Conservation (phyloP, 2,329 filamentous ascomycete species). For the Sporothrix dimorphospora region DNA sequence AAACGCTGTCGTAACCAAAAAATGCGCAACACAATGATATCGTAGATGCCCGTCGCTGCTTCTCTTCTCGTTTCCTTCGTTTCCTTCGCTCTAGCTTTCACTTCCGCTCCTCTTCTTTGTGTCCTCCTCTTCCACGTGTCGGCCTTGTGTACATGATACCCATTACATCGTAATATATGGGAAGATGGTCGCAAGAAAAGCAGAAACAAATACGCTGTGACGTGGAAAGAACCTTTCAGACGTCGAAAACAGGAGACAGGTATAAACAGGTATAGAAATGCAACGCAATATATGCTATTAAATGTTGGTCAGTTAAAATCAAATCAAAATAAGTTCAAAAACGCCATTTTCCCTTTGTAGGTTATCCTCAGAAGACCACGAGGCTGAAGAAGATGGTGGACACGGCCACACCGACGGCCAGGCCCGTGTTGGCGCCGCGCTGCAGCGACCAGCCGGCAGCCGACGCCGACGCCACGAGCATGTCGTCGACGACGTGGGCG, state of each 20-base stretch:
- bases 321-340: background rate
- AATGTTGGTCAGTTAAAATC: background rate
- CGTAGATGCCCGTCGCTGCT: background rate
- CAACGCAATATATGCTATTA: constrained; percentile 14
- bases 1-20: background rate
- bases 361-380: background rate
- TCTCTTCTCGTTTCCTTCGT: no score
- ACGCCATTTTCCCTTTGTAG: background rate
- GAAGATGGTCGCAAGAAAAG: background rate
- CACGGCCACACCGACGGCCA: constrained; percentile 22
- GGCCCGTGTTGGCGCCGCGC: constrained; percentile 1
- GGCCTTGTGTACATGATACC: constrained; percentile 14
- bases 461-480: constrained; percentile 28
- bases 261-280: background rate
- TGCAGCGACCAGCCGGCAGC: constrained; percentile 18
- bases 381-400: constrained; percentile 13
- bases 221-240: background rate
- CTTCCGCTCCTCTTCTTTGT: background rate
- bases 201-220: constrained; percentile 15
- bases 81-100: background rate
- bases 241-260: constrained; percentile 1
- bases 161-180: constrained; percentile 27
- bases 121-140: background rate
- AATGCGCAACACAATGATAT: background rate
- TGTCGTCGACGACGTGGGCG: constrained; percentile 28